A percentile compares a stretch with the other conserved stretches of the same genome.
Conservation (phyloP, 768 basidiomycete species). For the Dendrothele bispora region DNA sequence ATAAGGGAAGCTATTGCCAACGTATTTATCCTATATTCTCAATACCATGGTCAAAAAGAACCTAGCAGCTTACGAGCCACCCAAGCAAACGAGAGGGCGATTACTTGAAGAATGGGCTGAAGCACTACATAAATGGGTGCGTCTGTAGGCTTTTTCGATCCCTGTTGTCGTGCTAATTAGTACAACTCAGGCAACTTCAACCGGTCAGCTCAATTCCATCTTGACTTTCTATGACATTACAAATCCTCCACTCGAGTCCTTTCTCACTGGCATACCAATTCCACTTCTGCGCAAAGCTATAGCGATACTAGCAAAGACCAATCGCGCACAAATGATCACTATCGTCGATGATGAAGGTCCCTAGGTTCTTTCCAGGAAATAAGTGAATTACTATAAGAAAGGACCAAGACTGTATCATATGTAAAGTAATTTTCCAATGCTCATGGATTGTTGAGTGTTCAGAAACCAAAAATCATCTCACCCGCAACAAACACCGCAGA, state of each 20-base stretch:
- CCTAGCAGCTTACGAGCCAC: constrained; percentile 70
- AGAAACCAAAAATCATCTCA: too few relatives aligned
- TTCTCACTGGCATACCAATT: constrained; percentile 67
- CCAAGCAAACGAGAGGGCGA: constrained; percentile 77
- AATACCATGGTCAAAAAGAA: constrained; percentile 62
- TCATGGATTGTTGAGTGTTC: too few relatives aligned
- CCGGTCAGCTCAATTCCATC: constrained; percentile 82
- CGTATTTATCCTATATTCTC: constrained; percentile 60
- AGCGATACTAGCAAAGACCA: constrained; percentile 57
- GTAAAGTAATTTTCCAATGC: too few relatives aligned
- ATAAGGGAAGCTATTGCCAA: constrained; percentile 63
- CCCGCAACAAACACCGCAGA: too few relatives aligned
- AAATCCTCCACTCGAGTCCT: constrained; percentile 71
- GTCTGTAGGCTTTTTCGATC: constrained; percentile 12
- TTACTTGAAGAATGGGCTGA: constrained; percentile 87
- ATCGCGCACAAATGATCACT: constrained; percentile 74
- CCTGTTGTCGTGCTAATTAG: constrained; percentile 8
- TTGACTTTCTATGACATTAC: constrained; percentile 86
- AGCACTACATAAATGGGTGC: constrained; percentile 76
- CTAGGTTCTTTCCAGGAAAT: constrained; percentile 62
- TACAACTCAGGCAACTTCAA: constrained; percentile 56
- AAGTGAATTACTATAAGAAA: too few relatives aligned
- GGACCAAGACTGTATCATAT: too few relatives aligned
- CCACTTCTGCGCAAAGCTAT: constrained; percentile 73
- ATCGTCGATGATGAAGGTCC: constrained; percentile 83